Percentiles rank a stretch among this genome's conserved stretches.
Conservation (phyloP, 2,329 filamentous ascomycete species). For the Cladophialophora chaetospira region DNA sequence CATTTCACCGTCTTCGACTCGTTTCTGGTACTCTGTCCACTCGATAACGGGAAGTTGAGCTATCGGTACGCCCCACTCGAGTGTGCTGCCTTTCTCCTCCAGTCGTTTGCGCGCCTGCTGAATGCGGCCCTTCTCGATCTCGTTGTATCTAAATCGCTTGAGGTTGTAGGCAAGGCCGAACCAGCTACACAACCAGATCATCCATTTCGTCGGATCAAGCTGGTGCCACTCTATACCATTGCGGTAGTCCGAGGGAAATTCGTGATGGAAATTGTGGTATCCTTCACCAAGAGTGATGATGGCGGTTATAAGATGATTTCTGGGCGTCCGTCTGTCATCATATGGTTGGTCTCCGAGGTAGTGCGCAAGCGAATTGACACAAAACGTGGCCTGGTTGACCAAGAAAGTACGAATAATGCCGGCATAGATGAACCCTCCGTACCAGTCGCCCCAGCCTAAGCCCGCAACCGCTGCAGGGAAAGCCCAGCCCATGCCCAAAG, state of each 20-base stretch:
- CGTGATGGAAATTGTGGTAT: constrained; percentile 95
- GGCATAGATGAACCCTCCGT: constrained; percentile 79
- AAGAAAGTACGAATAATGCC: constrained; percentile 86
- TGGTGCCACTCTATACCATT: constrained; percentile 90
- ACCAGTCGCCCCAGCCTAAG: constrained; percentile 80
- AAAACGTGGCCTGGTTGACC: constrained; percentile 90
- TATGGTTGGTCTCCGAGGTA: constrained; percentile 92
- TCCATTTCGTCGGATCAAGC: constrained; percentile 91
- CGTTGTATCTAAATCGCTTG: constrained; percentile 87
- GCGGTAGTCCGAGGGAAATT: constrained; percentile 90
- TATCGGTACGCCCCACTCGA: constrained; percentile 84
- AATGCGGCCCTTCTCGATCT: constrained; percentile 87
- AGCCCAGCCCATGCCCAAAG: constrained; percentile 73
- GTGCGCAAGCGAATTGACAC: constrained; percentile 89
- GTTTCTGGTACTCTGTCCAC: constrained; percentile 81
- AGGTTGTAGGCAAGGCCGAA: constrained; percentile 81
- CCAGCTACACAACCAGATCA: constrained; percentile 81
- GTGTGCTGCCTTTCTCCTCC: constrained; percentile 76
- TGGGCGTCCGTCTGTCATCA: constrained; percentile 86
- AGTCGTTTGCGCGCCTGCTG: constrained; percentile 92
- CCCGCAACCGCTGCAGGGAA: constrained; percentile 76
- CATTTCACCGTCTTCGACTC: constrained; percentile 74
- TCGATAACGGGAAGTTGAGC: constrained; percentile 82
- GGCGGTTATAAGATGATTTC: constrained; percentile 83
- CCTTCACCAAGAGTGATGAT: constrained; percentile 83